A percentile compares a stretch with the other conserved stretches of the same genome.
Evolutionary conservation across 1,139 yeast species (phyloP).

Genomic region (Pichia sp.): DNA sequence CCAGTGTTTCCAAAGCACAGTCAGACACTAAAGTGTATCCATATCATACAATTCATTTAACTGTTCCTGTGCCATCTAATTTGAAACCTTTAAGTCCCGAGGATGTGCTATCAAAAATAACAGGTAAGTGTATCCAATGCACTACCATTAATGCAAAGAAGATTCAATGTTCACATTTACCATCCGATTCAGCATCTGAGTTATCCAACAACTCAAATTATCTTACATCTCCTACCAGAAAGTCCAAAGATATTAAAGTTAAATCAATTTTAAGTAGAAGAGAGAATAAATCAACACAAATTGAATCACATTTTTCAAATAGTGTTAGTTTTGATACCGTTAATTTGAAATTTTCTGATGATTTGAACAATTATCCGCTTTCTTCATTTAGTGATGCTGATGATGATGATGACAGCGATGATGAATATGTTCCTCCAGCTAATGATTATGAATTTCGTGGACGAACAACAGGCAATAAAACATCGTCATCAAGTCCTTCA

Average conservation of each 20-base stretch:
- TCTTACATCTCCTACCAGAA: neutral
- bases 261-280: conserved; percentile 13
- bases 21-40: conserved; percentile 10
- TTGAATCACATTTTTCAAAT: conserved; percentile 13
- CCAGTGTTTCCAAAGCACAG: neutral
- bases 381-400: conserved; percentile 9
- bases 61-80: conserved; percentile 13
- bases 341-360: conserved; percentile 30
- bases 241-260: neutral
- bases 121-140: conserved; percentile 14
- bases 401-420: conserved; percentile 4
- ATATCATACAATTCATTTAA: conserved; percentile 22
- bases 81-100: conserved; percentile 21
- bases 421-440: neutral
- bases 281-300: conserved; percentile 1
- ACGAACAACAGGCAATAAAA: neutral
- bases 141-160: neutral
- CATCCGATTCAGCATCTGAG: neutral
- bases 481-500: conserved; percentile 3
- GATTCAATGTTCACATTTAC: conserved; percentile 4
- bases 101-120: conserved; percentile 7
- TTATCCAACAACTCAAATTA: neutral
- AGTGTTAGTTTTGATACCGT: conserved; percentile 38
- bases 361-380: conserved; percentile 14
- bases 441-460: conserved; percentile 5